Conservation (phyloP, 345 rosid genomes). For the Populus pruinosa region DNA sequence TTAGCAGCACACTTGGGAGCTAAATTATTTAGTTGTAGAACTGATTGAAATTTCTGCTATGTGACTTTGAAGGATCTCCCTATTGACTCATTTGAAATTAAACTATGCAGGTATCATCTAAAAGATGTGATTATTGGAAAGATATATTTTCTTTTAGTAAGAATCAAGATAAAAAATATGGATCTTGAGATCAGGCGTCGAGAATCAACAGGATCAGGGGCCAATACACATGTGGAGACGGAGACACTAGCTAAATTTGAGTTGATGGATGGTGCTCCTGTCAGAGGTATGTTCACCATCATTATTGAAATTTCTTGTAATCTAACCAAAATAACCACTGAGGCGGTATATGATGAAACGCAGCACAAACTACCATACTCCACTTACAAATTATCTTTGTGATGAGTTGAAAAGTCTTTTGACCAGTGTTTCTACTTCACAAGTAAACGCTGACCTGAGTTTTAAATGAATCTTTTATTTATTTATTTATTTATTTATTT, state of each 20-base stretch:
- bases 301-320: neutral
- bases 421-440: neutral
- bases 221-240: constrained; percentile 95
- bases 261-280: constrained; percentile 99
- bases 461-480: neutral
- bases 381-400: neutral
- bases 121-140: constrained; percentile 97
- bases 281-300: constrained; percentile 62
- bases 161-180: constrained; percentile 98
- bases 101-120: constrained; percentile 73
- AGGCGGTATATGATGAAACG: neutral
- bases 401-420: neutral
- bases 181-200: constrained; percentile 97
- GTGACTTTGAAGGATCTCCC: neutral
- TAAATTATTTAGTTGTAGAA: neutral
- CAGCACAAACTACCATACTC: neutral
- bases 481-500: too few relatives aligned
- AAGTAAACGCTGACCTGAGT: neutral
- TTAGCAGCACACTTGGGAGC: neutral
- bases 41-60: constrained; percentile 1
- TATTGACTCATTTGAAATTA: constrained; percentile 10
- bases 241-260: constrained; percentile 96
- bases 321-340: neutral
- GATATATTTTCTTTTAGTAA: constrained; percentile 95
- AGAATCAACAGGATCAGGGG: constrained; percentile 96